A percentile compares a stretch with the other conserved stretches of the same genome.
Evolutionary conservation across 257 asterid genomes (phyloP).

Genomic region (Solanum appendiculatum): DNA sequence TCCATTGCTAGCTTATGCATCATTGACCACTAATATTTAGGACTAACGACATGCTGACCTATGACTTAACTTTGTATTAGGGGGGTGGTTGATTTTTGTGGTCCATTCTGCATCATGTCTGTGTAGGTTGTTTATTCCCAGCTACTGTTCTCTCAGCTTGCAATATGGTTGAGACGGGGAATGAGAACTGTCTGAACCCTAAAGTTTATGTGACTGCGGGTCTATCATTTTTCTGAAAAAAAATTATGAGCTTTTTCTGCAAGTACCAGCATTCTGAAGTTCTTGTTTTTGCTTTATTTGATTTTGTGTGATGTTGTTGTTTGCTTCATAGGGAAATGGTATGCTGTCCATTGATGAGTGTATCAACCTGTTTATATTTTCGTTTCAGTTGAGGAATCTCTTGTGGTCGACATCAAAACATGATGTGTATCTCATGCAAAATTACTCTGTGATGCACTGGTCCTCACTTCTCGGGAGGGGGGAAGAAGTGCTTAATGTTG

Average conservation of each 20-base stretch:
- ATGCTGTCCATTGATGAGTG: background rate
- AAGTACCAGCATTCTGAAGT: background rate
- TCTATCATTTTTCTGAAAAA: background rate
- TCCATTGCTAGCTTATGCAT: background rate
- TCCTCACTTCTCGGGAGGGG: slow-evolving; percentile 57
- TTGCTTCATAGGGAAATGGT: background rate
- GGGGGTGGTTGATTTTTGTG: background rate
- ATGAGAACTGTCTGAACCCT: background rate
- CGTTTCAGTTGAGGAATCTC: slow-evolving; percentile 69
- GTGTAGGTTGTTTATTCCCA: background rate
- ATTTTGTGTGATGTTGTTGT: background rate
- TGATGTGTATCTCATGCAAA: slow-evolving; percentile 81
- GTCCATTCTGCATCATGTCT: background rate
- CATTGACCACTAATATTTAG: background rate
- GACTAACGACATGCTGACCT: background rate
- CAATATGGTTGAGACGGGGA: background rate
- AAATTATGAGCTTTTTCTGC: background rate
- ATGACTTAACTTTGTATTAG: background rate
- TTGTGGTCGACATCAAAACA: slow-evolving; percentile 85
- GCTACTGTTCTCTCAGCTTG: background rate
- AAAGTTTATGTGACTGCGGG: background rate
- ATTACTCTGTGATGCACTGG: slow-evolving; percentile 91
- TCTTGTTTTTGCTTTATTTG: background rate
- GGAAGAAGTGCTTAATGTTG: slow-evolving; percentile 75
- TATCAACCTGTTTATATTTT: background rate